phyloP scores from a whole-genome alignment of 208 protist species.

The Angomonas ambiguus region DNA sequence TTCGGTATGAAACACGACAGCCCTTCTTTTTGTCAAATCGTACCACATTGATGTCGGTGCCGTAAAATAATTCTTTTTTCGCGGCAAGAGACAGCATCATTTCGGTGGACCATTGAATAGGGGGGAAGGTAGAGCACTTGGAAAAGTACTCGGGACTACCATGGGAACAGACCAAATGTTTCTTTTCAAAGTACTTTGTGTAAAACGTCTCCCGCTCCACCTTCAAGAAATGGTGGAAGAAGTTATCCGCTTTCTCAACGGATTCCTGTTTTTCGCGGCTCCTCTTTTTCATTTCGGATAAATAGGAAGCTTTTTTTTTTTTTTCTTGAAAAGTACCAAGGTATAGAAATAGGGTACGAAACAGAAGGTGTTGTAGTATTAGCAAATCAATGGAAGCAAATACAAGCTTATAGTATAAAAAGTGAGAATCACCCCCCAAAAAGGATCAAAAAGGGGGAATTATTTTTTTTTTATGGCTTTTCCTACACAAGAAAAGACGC shows the following conservation, averaged over 20 bases:
- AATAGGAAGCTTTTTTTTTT: not conserved
- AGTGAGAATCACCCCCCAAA: not conserved
- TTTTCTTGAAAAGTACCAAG: not conserved
- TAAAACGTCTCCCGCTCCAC: constrained; percentile 60
- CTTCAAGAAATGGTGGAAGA: constrained; percentile 57
- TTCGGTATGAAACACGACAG: constrained; percentile 29
- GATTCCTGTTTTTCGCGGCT: not conserved
- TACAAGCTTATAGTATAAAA: no score
- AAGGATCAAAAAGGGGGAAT: no score
- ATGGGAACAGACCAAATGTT: constrained; percentile 43
- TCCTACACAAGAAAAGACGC: no score
- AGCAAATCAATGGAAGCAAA: constrained; percentile 1
- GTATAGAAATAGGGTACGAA: no score
- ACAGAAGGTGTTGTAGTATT: no score
- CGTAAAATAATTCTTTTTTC: constrained; percentile 26
- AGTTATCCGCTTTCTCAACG: constrained; percentile 10
- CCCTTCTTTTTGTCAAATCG: constrained; percentile 45
- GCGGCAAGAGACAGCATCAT: constrained; percentile 36
- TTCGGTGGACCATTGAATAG: constrained; percentile 49
- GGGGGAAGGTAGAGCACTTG: constrained; percentile 25
- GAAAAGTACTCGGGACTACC: constrained; percentile 32
- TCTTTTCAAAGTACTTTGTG: constrained; percentile 74
- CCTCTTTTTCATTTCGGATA: constrained; percentile 9
- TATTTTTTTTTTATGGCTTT: no score
- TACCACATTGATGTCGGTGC: constrained; percentile 50